phyloP scores from a whole-genome alignment of 2,329 filamentous ascomycete species.

The Cadophora sp. region DNA sequence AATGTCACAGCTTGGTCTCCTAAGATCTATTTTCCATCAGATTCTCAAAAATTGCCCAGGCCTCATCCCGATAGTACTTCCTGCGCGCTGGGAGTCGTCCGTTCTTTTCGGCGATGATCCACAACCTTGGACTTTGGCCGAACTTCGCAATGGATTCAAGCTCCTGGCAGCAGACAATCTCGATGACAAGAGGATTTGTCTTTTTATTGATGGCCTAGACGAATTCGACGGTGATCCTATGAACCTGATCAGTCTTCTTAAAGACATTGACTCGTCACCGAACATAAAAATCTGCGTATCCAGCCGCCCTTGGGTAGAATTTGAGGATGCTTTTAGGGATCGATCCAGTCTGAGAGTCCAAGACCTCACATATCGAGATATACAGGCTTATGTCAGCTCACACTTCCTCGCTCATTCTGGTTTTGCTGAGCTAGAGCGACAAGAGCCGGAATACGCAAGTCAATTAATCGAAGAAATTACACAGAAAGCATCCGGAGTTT shows the following conservation, averaged over 20 bases:
- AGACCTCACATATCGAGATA: background rate
- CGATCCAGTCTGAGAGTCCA: background rate
- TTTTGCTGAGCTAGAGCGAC: background rate
- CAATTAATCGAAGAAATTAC: background rate
- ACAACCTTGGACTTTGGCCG: background rate
- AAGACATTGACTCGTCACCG: background rate
- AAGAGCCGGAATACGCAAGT: background rate
- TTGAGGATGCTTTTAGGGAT: background rate
- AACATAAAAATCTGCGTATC: background rate
- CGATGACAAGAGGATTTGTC: background rate
- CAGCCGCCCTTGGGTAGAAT: background rate
- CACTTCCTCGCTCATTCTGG: background rate
- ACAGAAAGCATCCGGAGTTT: background rate
- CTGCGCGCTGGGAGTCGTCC: background rate
- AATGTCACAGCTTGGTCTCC: background rate
- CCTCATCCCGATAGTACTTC: background rate
- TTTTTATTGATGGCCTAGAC: background rate
- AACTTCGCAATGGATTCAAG: background rate
- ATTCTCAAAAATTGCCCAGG: background rate
- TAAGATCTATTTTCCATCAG: background rate
- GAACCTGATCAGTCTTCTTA: background rate
- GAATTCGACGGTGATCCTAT: background rate
- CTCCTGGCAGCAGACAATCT: background rate
- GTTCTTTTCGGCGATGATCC: background rate
- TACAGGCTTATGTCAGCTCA: background rate